These are phyloP conservation scores for Pyrrhoderma lamaoense DNA, from an alignment of 1,284 basidiomycete genomes.

Conservation along the genomic window DNA sequence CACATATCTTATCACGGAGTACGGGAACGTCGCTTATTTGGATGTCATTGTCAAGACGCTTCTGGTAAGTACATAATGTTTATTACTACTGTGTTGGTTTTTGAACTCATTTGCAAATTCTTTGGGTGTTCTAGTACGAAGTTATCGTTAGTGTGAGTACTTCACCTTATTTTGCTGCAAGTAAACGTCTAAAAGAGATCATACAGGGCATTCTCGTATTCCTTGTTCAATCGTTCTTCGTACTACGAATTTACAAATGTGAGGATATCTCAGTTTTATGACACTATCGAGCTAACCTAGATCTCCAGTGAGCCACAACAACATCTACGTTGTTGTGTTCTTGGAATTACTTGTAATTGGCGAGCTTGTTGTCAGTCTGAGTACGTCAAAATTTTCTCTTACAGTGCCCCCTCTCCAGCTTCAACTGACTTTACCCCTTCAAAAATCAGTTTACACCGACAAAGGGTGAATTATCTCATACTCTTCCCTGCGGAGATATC, in stretches of 20 bases:
- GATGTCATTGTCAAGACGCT: constrained; percentile 11
- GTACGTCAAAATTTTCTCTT: background rate
- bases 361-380: background rate
- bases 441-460: too few species aligned
- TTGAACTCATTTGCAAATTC: background rate
- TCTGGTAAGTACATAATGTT: constrained; percentile 6
- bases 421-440: background rate
- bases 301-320: constrained; percentile 13
- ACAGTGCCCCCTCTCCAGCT: constrained; percentile 3
- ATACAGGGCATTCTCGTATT: constrained; percentile 10
- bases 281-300: background rate
- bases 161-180: background rate
- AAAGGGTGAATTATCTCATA: background rate
- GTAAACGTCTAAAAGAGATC: background rate
- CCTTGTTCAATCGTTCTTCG: constrained; percentile 15
- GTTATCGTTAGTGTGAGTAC: constrained; percentile 9
- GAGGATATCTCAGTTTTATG: background rate
- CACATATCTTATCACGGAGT: constrained; percentile 16
- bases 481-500: background rate
- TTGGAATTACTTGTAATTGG: constrained; percentile 1
- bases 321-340: constrained; percentile 3
- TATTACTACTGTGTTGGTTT: background rate
- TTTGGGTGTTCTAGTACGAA: background rate
- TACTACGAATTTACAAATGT: constrained; percentile 16
- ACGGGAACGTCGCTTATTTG: constrained; percentile 11